These are phyloP conservation scores for Diaporthe velutina DNA, from an alignment of 2,329 filamentous ascomycete genomes.

Conservation along the genomic window DNA sequence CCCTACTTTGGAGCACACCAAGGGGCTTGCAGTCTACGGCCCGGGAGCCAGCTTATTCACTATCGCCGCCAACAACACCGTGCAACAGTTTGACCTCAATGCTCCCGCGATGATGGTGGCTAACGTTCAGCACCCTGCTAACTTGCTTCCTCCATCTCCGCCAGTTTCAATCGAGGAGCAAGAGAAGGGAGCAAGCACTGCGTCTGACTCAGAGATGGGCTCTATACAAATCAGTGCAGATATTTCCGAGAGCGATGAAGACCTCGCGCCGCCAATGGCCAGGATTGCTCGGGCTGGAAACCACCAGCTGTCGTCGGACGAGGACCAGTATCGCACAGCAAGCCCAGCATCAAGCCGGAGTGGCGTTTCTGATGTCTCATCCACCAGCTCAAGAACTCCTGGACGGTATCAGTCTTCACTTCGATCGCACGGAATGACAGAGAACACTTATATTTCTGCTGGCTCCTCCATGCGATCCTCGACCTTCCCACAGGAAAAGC, in stretches of 20 bases:
- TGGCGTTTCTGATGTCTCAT: conserved; percentile 71
- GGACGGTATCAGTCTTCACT: conserved; percentile 64
- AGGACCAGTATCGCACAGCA: conserved; percentile 72
- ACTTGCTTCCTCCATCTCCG: conserved; percentile 82
- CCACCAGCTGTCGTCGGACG: conserved; percentile 68
- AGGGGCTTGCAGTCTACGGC: conserved; percentile 88
- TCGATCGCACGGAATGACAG: conserved; percentile 67
- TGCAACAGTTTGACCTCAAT: conserved; percentile 96
- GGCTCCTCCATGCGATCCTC: conserved; percentile 68
- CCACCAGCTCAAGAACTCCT: conserved; percentile 65
- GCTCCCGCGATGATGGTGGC: conserved; percentile 84
- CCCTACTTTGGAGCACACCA: conserved; percentile 84
- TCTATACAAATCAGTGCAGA: conserved; percentile 69
- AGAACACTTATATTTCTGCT: conserved; percentile 77
- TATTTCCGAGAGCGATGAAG: conserved; percentile 81
- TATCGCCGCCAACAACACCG: conserved; percentile 85
- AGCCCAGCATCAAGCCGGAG: conserved; percentile 77
- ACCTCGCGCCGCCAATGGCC: conserved; percentile 80
- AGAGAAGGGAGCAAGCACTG: conserved; percentile 65
- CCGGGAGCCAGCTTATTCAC: conserved; percentile 94
- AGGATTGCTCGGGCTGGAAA: conserved; percentile 81
- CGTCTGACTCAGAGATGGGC: conserved; percentile 67
- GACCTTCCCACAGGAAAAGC: conserved; percentile 40
- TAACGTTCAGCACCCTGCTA: conserved; percentile 87
- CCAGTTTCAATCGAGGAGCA: conserved; percentile 85